phyloP scores from a whole-genome alignment of 1,139 yeast species.

The Blastobotrys illinoisensis region DNA sequence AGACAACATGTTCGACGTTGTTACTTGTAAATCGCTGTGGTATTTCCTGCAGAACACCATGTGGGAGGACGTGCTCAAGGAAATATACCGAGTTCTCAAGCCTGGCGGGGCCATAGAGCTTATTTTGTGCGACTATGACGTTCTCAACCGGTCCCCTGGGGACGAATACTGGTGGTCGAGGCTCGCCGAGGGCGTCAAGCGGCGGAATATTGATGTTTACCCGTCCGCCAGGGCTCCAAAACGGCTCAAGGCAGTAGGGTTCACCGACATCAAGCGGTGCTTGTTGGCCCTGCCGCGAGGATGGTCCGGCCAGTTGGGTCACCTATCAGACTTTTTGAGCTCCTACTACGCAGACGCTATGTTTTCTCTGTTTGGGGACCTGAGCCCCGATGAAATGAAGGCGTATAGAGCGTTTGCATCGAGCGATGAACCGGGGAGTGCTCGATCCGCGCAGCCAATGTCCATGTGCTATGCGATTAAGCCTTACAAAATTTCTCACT shows the following conservation, averaged over 20 bases:
- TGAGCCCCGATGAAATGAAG: constrained; percentile 22
- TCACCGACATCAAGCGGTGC: constrained; percentile 26
- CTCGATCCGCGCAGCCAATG: constrained; percentile 10
- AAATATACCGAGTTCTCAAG: constrained; percentile 36
- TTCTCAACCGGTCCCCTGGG: constrained; percentile 22
- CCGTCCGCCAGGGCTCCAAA: constrained; percentile 27
- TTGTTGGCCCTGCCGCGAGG: constrained; percentile 28
- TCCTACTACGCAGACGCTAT: constrained; percentile 28
- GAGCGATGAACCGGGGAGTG: not conserved
- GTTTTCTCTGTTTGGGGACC: constrained; percentile 24
- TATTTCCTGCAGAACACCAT: constrained; percentile 27
- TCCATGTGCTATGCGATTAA: constrained; percentile 23
- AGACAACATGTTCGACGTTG: constrained; percentile 33
- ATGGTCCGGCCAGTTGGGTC: constrained; percentile 33
- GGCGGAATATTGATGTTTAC: constrained; percentile 30
- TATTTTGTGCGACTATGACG: constrained; percentile 29
- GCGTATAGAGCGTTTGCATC: constrained; percentile 3
- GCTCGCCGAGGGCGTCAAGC: constrained; percentile 23
- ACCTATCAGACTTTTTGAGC: constrained; percentile 28
- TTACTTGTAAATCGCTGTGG: constrained; percentile 33
- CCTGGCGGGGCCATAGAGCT: constrained; percentile 39
- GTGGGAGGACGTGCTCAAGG: constrained; percentile 35
- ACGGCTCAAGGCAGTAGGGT: constrained; percentile 31
- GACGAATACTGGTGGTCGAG: constrained; percentile 26
- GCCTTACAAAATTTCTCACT: constrained; percentile 10